Evolutionary conservation across 139 green algal genomes (phyloP).

Genomic region (Ostreobium quekettii): DNA sequence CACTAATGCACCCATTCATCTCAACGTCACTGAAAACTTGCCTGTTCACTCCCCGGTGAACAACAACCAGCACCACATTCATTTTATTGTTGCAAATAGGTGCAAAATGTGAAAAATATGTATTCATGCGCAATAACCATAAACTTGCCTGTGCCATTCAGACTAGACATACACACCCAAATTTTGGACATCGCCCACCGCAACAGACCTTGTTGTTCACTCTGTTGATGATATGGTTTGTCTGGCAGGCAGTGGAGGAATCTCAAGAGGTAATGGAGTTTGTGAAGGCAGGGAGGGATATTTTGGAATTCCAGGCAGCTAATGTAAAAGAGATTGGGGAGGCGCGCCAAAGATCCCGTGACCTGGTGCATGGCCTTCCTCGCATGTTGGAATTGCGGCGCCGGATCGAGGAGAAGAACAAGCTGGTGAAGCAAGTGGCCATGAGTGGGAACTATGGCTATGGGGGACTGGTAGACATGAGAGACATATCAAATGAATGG

Average conservation of each 20-base stretch:
- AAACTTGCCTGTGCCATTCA: too few species aligned
- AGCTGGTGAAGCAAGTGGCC: constrained; percentile 50
- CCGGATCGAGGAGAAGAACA: constrained; percentile 67
- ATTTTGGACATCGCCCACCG: too few species aligned
- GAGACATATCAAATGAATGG: constrained; percentile 49
- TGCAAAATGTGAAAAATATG: too few species aligned
- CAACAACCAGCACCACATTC: too few species aligned
- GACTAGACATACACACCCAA: too few species aligned
- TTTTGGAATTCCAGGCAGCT: constrained; percentile 39
- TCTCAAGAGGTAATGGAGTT: constrained; percentile 59
- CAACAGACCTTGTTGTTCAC: too few species aligned
- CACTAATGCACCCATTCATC: too few species aligned
- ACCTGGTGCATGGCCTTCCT: constrained; percentile 33
- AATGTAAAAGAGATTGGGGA: constrained; percentile 65
- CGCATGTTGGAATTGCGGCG: constrained; percentile 32
- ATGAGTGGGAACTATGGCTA: constrained; percentile 17
- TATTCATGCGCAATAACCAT: too few species aligned
- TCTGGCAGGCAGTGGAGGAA: constrained; percentile 47
- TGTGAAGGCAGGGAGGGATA: constrained; percentile 37
- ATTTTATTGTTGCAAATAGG: too few species aligned
- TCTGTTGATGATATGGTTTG: too few species aligned
- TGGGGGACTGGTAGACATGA: constrained; percentile 48
- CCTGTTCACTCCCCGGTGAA: too few species aligned
- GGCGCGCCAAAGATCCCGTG: constrained; percentile 40
- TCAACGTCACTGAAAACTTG: too few species aligned